Conservation (phyloP, 306 rosid genomes). For the Mimosa bimucronata region DNA sequence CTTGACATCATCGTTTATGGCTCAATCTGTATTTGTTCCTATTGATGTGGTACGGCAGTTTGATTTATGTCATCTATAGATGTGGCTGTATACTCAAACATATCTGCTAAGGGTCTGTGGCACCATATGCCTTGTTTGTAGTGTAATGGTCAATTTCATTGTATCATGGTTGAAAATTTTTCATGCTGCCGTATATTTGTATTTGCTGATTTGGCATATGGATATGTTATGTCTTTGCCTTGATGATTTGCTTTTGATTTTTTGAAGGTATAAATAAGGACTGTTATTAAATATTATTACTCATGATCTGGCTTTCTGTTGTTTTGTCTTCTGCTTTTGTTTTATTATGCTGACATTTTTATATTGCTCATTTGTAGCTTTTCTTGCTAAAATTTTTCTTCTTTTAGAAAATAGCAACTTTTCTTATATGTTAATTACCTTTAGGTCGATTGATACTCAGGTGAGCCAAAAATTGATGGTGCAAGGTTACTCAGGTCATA, state of each 20-base stretch:
- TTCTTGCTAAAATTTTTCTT: background rate
- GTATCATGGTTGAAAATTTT: constrained; percentile 11
- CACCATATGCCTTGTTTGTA: constrained; percentile 13
- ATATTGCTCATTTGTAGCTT: constrained; percentile 19
- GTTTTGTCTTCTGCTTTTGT: background rate
- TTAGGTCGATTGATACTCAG: constrained; percentile 44
- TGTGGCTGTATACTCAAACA: constrained; percentile 1
- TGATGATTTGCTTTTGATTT: constrained; percentile 4
- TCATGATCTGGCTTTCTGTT: background rate
- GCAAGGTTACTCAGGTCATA: constrained; percentile 89
- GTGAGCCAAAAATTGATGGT: constrained; percentile 94
- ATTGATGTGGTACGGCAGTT: constrained; percentile 75
- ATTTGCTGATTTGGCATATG: constrained; percentile 19
- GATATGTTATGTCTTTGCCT: background rate
- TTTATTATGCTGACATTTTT: constrained; percentile 19
- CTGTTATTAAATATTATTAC: background rate
- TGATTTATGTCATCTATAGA: constrained; percentile 17
- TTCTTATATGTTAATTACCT: constrained; percentile 26
- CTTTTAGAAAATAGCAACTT: background rate
- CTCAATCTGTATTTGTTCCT: constrained; percentile 90
- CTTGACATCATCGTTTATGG: constrained; percentile 70
- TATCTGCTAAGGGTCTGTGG: background rate
- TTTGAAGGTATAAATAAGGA: background rate
- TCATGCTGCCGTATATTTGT: background rate
- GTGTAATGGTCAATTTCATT: background rate